A percentile compares a stretch with the other conserved stretches of the same genome.
Evolutionary conservation across 768 basidiomycete species (phyloP).

Genomic region (Collybiopsis luxurians): DNA sequence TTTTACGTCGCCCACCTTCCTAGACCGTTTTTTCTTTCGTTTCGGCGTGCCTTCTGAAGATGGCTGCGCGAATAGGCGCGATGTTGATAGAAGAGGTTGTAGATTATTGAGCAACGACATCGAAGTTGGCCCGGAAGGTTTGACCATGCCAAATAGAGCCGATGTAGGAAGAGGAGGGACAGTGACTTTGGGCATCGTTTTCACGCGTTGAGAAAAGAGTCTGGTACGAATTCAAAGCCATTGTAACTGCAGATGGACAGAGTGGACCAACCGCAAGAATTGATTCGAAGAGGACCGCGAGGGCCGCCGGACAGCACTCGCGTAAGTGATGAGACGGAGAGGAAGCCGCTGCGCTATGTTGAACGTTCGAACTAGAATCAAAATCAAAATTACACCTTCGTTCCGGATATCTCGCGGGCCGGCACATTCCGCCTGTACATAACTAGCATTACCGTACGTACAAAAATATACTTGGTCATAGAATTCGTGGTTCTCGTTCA

Average conservation of each 20-base stretch:
- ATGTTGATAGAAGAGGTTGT: constrained; percentile 74
- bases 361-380: too few species aligned
- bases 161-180: constrained; percentile 61
- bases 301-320: too few species aligned
- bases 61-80: constrained; percentile 74
- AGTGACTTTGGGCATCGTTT: constrained; percentile 64
- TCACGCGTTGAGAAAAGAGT: neutral
- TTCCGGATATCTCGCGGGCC: too few species aligned
- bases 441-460: too few species aligned
- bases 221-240: neutral
- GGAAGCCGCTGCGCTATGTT: too few species aligned
- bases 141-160: constrained; percentile 82
- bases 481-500: too few species aligned
- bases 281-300: too few species aligned
- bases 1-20: constrained; percentile 58
- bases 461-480: too few species aligned
- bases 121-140: constrained; percentile 91
- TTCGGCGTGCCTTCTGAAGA: constrained; percentile 48
- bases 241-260: neutral
- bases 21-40: constrained; percentile 45
- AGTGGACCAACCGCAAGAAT: neutral
- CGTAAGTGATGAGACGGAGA: too few species aligned
- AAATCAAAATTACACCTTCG: too few species aligned
- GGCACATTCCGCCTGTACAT: too few species aligned
- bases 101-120: constrained; percentile 88